Evolutionary conservation across 2,329 filamentous ascomycete species (phyloP), one percentile per base, ranked within the genome.

Genomic region (Cadophora sp.): DNA sequence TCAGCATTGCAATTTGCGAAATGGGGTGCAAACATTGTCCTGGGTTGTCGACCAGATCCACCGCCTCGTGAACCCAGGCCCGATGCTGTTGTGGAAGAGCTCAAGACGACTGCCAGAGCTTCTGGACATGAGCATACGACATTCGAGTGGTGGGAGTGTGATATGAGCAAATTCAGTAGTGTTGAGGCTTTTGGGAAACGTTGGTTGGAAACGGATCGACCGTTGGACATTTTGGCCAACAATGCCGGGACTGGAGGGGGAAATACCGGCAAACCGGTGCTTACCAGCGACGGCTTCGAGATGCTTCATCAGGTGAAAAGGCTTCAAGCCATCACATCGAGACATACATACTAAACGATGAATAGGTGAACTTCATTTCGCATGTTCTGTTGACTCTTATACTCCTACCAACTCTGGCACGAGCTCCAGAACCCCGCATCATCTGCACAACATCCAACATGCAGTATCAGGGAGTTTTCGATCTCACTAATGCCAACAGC

Each of bases 21-120:
- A 6, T 77, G 79, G 3, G 69, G 79, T 4, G 75, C 75, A 0
- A 79, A 74, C 12, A 69, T 84, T 1, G 76, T 84, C n/a, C 74
- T 84, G 27, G 82, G 75, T 71, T 66, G 67, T 76, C 8, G 66
- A 11, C 43, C 75, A 75, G 9, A 79, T 77, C 69, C 81, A 75
- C 67, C 75, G 74, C 66, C 73, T 63, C 22, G 78, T 77, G 11
- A 76, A 72, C 29, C 53, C 65, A 31, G 71, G 71, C 34, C 75
- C 77, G 56, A 69, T 72, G 34, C 62, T 48, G 69, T 65, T 2
- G 64, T 71, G 9, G 67, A 73, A 43, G 73, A 77, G 64, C 75
- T 75, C 46, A 65, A 67, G 53, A 40, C 22, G 11, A 62, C 51
- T 14, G 67, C 69, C 0, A 43, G 48, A 37, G 65, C 58, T 27